Evolutionary conservation across 495 filamentous ascomycete species (phyloP), one percentile per base, ranked within the genome.

Genomic region (Aspergillus nanangensis): DNA sequence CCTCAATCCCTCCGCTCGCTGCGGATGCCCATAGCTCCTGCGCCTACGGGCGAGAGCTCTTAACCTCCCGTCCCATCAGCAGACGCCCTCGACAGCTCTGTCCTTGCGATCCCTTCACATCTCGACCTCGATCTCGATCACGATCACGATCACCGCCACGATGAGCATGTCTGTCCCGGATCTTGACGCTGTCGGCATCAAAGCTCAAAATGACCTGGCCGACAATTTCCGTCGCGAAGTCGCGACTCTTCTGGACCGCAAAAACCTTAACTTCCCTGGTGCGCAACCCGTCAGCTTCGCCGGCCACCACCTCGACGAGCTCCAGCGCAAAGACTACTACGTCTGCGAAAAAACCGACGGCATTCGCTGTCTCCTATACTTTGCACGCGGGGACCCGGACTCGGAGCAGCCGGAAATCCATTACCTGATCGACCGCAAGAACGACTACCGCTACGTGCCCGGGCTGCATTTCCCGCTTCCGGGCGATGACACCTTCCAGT

Each of bases 331-430:
- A 42, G 93, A 97, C 63, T 98, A 96, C 69, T 97, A 88, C 60
- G 87, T 98, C 52, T 96, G 93, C 72, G 93, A 98, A 68, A 98
- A 98, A 67, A 95, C 92, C 0, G 93, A 98, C 60, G 93, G 93
- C 27, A 89, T 97, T 55, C 83, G 93, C 33, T 96, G 91, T 62
- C 78, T 98, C 17, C 81, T 98, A 61, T 98, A 92, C 74, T 83
- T 91, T 50, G 86, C 87, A 48, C 58, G 63, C 35, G 71, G 72
- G 9, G 72, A 72, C 24, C 58, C 66, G 19, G 72, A 75, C 18
- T 69, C 64, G 19, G 67, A 77, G 9, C 52, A 51, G 8, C 69
- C 75, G 5, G 75, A 86, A 45, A 77, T 81, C 40, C 72, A 80
- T 50, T 95, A 94, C 74, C 72, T 98, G 47, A 95, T 98, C 66